These are phyloP conservation scores for Stemphylium lycopersici DNA, from an alignment of 2,329 filamentous ascomycete genomes.

Conservation along the genomic window DNA sequence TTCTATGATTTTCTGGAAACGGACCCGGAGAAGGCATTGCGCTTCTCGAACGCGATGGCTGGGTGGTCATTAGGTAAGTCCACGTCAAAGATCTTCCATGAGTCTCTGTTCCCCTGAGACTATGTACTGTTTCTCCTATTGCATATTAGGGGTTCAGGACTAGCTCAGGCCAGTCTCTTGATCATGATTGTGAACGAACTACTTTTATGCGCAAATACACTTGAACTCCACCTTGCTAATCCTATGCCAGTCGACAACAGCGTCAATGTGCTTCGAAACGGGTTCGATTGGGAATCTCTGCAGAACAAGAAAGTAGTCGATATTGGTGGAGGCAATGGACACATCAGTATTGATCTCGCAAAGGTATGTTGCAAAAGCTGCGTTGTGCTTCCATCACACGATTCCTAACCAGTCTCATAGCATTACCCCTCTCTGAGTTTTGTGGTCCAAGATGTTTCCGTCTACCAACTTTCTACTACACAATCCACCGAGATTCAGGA, in stretches of 20 bases:
- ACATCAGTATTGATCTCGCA: slow-evolving; percentile 5
- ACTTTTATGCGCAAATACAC: too few species aligned
- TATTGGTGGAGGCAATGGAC: slow-evolving; percentile 13
- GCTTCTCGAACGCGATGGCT: slow-evolving; percentile 10
- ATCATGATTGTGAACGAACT: too few species aligned
- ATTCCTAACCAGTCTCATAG: too few species aligned
- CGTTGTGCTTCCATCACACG: too few species aligned
- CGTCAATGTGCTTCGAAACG: slow-evolving; percentile 1
- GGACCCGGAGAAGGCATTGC: neutral
- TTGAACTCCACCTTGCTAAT: too few species aligned
- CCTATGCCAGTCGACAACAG: slow-evolving; percentile 3
- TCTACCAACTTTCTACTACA: too few species aligned
- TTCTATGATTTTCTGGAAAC: slow-evolving; percentile 2
- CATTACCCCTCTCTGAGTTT: neutral
- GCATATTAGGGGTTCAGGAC: too few species aligned
- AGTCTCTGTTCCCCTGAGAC: too few species aligned
- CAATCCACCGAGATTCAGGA: neutral
- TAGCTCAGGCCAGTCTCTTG: too few species aligned
- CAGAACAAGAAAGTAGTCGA: slow-evolving; percentile 10
- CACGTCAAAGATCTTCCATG: too few species aligned
- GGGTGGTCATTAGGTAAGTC: slow-evolving; percentile 4
- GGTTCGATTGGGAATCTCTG: slow-evolving; percentile 1
- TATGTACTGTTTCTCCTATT: too few species aligned
- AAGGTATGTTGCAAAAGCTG: neutral
- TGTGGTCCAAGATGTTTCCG: slow-evolving; percentile 3